phyloP scores from a whole-genome alignment of 2,329 filamentous ascomycete species.

The Trichoderma arundinaceum region DNA sequence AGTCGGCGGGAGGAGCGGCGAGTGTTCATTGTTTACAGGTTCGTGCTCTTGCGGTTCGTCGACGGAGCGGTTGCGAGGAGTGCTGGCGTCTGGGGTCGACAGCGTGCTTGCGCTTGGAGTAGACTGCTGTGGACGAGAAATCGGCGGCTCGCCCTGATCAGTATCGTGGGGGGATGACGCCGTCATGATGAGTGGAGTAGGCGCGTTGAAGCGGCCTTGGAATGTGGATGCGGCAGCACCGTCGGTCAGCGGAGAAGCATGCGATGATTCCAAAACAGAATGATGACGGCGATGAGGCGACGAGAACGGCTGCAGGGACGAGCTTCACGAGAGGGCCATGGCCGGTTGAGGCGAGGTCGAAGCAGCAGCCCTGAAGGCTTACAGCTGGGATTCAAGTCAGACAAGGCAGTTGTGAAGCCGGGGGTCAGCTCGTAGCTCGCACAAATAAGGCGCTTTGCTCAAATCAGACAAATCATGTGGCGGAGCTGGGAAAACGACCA shows the following conservation, averaged over 20 bases:
- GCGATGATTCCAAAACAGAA: background rate
- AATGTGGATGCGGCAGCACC: constrained; percentile 2
- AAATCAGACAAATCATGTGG: constrained; percentile 23
- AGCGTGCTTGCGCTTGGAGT: constrained; percentile 24
- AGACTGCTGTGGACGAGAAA: constrained; percentile 9
- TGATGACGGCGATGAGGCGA: constrained; percentile 2
- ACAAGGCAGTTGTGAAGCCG: background rate
- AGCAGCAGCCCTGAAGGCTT: background rate
- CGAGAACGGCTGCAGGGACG: background rate
- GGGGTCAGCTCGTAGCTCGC: background rate
- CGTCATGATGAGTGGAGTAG: constrained; percentile 25
- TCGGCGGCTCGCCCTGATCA: constrained; percentile 8
- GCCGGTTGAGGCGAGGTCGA: constrained; percentile 3
- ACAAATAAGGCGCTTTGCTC: constrained; percentile 14
- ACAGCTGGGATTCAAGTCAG: background rate
- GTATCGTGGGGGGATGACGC: constrained; percentile 14
- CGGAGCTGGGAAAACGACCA: constrained; percentile 21
- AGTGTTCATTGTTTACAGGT: constrained; percentile 38
- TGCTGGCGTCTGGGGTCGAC: constrained; percentile 22
- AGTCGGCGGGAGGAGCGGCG: constrained; percentile 40
- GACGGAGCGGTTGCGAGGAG: constrained; percentile 32
- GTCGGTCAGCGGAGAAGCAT: constrained; percentile 15
- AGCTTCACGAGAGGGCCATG: constrained; percentile 30
- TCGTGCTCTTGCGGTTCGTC: constrained; percentile 33
- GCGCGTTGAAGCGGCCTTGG: background rate